These are phyloP conservation scores for Ogataea neopini DNA, from an alignment of 805 yeast species.

Conservation along the genomic window DNA sequence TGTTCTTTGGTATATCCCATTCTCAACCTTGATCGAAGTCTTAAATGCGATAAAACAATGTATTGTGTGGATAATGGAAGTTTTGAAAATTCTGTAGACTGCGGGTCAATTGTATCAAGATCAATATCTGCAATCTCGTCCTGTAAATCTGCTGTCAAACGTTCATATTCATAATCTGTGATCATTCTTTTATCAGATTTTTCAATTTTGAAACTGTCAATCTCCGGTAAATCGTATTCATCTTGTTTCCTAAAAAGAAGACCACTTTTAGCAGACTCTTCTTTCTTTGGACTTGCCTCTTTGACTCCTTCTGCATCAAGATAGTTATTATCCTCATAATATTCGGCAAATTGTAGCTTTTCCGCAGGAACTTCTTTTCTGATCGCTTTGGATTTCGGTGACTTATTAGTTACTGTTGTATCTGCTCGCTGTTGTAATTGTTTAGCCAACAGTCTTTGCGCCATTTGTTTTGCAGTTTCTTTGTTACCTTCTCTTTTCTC, in stretches of 20 bases:
- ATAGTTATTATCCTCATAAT: conserved; percentile 38
- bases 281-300: conserved; percentile 6
- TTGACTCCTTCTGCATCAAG: conserved; percentile 17
- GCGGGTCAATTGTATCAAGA: conserved; percentile 77
- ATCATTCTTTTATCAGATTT: conserved; percentile 70
- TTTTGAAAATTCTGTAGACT: conserved; percentile 70
- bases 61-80: conserved; percentile 88
- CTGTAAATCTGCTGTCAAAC: conserved; percentile 55
- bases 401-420: conserved; percentile 3
- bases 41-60: conserved; percentile 77
- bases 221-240: conserved; percentile 82
- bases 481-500: conserved; percentile 73
- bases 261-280: conserved; percentile 21
- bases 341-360: conserved; percentile 35
- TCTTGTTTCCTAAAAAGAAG: conserved; percentile 56
- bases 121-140: conserved; percentile 68
- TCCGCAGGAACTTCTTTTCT: conserved; percentile 23
- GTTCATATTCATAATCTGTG: conserved; percentile 69
- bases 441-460: conserved; percentile 74
- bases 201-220: conserved; percentile 51
- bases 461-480: conserved; percentile 71
- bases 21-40: conserved; percentile 84
- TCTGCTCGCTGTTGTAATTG: conserved; percentile 67
- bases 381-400: conserved; percentile 9
- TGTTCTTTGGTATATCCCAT: conserved; percentile 96